Evolutionary conservation across 2,329 filamentous ascomycete genomes (phyloP).

Genomic region (Alternaria burnsii): DNA sequence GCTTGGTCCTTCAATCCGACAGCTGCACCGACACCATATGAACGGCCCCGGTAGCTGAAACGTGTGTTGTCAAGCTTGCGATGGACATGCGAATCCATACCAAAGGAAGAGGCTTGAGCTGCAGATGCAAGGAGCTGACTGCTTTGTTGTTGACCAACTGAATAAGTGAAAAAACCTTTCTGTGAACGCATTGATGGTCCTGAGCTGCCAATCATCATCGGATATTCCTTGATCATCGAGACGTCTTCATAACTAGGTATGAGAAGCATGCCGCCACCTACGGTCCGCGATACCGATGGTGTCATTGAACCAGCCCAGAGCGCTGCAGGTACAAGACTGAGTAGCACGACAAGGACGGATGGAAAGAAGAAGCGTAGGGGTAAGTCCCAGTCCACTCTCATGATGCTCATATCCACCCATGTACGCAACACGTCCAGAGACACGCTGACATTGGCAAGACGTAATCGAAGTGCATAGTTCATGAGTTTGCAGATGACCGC

Average conservation of each 20-base stretch:
- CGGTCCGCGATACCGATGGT: constrained; percentile 30
- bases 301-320: constrained; percentile 44
- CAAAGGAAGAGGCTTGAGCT: constrained; percentile 33
- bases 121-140: constrained; percentile 35
- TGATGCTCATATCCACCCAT: constrained; percentile 39
- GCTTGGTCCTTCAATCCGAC: constrained; percentile 36
- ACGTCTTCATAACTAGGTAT: constrained; percentile 37
- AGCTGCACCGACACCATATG: constrained; percentile 57
- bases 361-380: constrained; percentile 42
- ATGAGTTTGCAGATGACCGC: constrained; percentile 39
- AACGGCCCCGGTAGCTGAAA: constrained; percentile 45
- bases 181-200: constrained; percentile 33
- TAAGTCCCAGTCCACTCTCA: constrained; percentile 39
- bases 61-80: constrained; percentile 41
- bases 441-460: constrained; percentile 33
- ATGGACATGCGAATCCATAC: constrained; percentile 24
- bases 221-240: constrained; percentile 39
- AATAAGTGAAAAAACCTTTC: constrained; percentile 41
- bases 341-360: constrained; percentile 29
- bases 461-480: constrained; percentile 39
- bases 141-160: constrained; percentile 34
- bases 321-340: constrained; percentile 37
- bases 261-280: constrained; percentile 23
- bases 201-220: constrained; percentile 34
- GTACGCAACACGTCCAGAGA: constrained; percentile 38